Conservation (phyloP, 345 rosid species). For the Rhizophora mangle region DNA sequence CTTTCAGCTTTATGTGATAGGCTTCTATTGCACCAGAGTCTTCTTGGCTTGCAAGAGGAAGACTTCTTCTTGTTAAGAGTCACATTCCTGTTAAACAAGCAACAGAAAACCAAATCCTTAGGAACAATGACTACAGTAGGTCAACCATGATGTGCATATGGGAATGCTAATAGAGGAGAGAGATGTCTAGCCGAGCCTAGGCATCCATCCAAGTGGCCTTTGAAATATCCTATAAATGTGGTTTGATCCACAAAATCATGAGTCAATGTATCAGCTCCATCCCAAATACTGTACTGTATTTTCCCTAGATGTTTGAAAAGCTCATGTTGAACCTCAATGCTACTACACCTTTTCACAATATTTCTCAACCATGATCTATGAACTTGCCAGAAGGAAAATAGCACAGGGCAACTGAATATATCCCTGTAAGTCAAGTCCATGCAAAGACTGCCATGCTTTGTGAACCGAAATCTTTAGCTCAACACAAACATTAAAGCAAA, state of each 20-base stretch:
- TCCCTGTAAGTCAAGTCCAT: constrained; percentile 52
- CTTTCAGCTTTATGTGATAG: constrained; percentile 87
- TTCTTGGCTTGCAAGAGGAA: constrained; percentile 99
- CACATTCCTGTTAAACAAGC: constrained; percentile 64
- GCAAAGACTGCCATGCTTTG: constrained; percentile 6
- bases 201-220: constrained; percentile 82
- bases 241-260: constrained; percentile 82
- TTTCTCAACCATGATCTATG: constrained; percentile 93
- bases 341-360: constrained; percentile 65
- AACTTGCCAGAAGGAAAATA: constrained; percentile 86
- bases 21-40: constrained; percentile 95
- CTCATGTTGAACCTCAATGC: constrained; percentile 65
- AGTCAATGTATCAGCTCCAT: constrained; percentile 49
- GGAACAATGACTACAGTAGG: neutral
- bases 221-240: constrained; percentile 71
- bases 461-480: neutral
- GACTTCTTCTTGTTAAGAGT: constrained; percentile 69
- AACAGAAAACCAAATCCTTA: neutral
- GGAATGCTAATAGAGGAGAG: constrained; percentile 6
- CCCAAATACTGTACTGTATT: constrained; percentile 56
- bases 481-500: constrained; percentile 15
- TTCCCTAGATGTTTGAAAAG: constrained; percentile 76
- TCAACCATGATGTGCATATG: neutral
- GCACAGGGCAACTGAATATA: constrained; percentile 67
- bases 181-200: constrained; percentile 71